These are phyloP conservation scores for Starmerella gropengiesseri DNA, from an alignment of 805 yeast species.

Conservation along the genomic window DNA sequence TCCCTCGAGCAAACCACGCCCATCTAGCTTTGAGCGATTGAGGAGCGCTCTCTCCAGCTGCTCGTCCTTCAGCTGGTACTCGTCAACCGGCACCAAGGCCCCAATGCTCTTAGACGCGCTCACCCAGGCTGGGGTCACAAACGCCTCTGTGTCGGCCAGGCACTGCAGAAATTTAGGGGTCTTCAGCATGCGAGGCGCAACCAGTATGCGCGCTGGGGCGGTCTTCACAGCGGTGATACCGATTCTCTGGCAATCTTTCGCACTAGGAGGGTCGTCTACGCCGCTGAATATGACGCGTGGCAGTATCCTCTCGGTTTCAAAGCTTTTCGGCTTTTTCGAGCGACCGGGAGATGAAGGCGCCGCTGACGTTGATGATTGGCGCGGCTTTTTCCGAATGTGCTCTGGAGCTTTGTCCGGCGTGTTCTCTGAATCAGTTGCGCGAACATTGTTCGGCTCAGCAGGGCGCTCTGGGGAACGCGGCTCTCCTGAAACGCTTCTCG, in stretches of 20 bases:
- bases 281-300: constrained; percentile 25
- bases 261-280: constrained; percentile 22
- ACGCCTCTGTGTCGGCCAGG: constrained; percentile 39
- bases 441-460: neutral
- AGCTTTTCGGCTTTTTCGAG: too few species aligned
- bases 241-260: constrained; percentile 28
- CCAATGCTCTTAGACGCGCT: constrained; percentile 22
- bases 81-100: constrained; percentile 17
- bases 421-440: neutral
- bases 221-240: constrained; percentile 45
- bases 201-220: constrained; percentile 35
- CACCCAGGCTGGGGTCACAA: constrained; percentile 26
- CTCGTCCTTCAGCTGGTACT: constrained; percentile 22
- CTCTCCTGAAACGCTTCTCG: neutral
- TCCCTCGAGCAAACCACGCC: constrained; percentile 36
- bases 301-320: constrained; percentile 2
- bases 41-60: constrained; percentile 13
- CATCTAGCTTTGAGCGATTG: constrained; percentile 10
- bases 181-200: constrained; percentile 73
- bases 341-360: neutral
- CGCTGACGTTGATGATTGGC: neutral
- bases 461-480: neutral
- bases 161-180: constrained; percentile 79
- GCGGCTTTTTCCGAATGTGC: neutral
- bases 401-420: neutral